Percentiles rank a stretch among this genome's conserved stretches.
Evolutionary conservation across 345 rosid species (phyloP).

Genomic region (Syzygium oleosum): DNA sequence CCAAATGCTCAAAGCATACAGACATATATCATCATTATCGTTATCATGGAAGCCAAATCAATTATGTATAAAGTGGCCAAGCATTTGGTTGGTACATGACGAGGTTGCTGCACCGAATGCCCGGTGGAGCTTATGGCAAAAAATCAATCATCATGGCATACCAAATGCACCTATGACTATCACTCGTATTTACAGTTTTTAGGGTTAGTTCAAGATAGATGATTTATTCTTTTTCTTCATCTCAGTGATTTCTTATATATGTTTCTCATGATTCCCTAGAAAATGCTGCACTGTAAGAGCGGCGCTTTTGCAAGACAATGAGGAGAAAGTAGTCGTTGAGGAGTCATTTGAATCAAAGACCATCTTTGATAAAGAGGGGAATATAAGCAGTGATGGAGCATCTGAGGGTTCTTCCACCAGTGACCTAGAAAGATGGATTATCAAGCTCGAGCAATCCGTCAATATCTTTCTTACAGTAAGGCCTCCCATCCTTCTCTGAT

Average conservation of each 20-base stretch:
- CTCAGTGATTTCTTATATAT: background rate
- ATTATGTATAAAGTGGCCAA: background rate
- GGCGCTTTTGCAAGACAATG: slow-evolving; percentile 56
- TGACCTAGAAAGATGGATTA: slow-evolving; percentile 40
- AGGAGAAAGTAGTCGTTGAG: slow-evolving; percentile 60
- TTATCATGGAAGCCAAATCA: background rate
- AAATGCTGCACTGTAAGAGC: slow-evolving; percentile 39
- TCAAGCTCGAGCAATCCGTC: slow-evolving; percentile 69
- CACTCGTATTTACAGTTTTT: background rate
- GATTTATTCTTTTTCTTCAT: background rate
- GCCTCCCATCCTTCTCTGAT: background rate
- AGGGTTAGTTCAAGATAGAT: background rate
- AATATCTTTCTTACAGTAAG: slow-evolving; percentile 78
- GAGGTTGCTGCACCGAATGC: background rate
- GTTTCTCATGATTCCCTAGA: slow-evolving; percentile 10
- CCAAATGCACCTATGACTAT: background rate
- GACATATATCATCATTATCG: background rate
- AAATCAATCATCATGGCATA: background rate
- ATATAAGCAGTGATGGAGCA: slow-evolving; percentile 15
- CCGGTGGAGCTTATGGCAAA: background rate
- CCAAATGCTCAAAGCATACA: background rate
- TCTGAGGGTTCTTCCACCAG: slow-evolving; percentile 18
- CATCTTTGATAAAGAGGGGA: slow-evolving; percentile 12
- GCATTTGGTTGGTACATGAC: background rate
- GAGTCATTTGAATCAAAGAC: slow-evolving; percentile 50